These are phyloP conservation scores for Polychaeton citri DNA, from an alignment of 2,329 filamentous ascomycete species.

Conservation along the genomic window DNA sequence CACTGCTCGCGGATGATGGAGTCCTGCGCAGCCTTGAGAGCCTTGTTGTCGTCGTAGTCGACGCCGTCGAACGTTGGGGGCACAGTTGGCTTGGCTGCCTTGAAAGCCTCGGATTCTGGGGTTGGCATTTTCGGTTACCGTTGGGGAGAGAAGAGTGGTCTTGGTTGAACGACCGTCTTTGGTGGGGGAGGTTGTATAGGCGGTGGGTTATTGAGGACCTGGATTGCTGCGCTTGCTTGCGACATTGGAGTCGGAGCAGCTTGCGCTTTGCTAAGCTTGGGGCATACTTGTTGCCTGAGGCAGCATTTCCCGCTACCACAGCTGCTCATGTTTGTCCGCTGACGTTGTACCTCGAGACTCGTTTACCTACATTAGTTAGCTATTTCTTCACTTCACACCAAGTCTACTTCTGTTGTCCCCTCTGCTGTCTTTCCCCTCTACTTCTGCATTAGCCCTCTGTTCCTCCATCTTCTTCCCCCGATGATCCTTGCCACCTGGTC, in stretches of 20 bases:
- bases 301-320: background rate
- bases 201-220: background rate
- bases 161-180: background rate
- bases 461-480: constrained; percentile 12
- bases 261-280: background rate
- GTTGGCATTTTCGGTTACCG: constrained; percentile 57
- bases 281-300: background rate
- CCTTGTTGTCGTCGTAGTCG: constrained; percentile 70
- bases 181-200: background rate
- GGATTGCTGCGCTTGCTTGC: background rate
- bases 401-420: constrained; percentile 7
- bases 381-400: constrained; percentile 10
- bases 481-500: constrained; percentile 14
- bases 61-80: constrained; percentile 75
- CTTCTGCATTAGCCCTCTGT: constrained; percentile 5
- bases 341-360: background rate
- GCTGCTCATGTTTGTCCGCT: background rate
- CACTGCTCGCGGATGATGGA: constrained; percentile 75
- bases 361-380: constrained; percentile 3
- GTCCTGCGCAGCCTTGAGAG: constrained; percentile 72
- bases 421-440: constrained; percentile 7
- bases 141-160: background rate
- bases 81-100: constrained; percentile 72
- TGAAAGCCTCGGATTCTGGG: constrained; percentile 68
- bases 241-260: background rate